Evolutionary conservation across 2,329 filamentous ascomycete species (phyloP), one percentile per base, ranked within the genome.

Genomic region (Macroventuria anomochaeta): DNA sequence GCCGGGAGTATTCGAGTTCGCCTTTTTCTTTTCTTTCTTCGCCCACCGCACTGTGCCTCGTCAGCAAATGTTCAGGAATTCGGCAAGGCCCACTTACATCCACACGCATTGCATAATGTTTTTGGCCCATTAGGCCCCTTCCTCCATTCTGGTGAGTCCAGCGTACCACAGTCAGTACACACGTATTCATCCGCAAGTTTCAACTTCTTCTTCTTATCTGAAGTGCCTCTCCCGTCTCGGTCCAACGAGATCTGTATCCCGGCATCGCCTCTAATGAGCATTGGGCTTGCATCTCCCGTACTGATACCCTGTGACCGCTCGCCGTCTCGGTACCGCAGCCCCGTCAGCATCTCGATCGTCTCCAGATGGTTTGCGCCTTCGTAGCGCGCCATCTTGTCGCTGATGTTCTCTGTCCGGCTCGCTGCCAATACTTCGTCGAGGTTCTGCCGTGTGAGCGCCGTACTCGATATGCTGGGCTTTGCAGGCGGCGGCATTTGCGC

Each of bases 91-190:
- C 3, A 80, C 81, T 77, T 65, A 84, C 84, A 90, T 86, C 93
- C 93, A 71, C 93, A 97, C 7, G 93, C 93, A 77, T 97, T 97
- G 76, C 93, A 97, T 11, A 97, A 79, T 7, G 93, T 97, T 76
- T 97, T 97, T 1, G 93, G 93, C 2, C 93, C 93, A 58, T 85
- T 91, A 0, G 93, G 93, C 0, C 93, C 93, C 74, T 96, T 97
- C 58, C 93, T 84, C 93, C 93, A 97, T 79, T 97, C 93, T 0
- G 93, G 93, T 13, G 91, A 96, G 70, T 97, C 93, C 33, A 96
- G 82, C 0, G 91, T 97, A 80, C 93, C 93, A 76, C 93, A 97
- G 74, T 97, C 93, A 1, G 91, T 93, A 75, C 93, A 97, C 31
- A 96, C 91, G 71, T 97, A 97, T 79, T 97, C 93, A 69, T 96